Evolutionary conservation across 495 filamentous ascomycete genomes (phyloP).

Genomic region (Aspergillus bridgeri): DNA sequence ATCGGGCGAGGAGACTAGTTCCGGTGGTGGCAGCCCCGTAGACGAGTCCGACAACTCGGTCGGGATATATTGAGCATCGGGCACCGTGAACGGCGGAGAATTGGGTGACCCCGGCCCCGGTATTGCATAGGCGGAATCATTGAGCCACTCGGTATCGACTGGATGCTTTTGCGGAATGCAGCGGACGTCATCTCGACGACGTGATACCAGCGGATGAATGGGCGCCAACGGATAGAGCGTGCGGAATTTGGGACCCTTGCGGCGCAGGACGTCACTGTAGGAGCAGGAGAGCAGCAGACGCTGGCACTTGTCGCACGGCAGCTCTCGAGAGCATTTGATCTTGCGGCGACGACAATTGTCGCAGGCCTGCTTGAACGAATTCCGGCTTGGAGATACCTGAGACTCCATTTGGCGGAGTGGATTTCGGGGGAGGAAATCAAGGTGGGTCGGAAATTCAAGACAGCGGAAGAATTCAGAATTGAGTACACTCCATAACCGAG

Average conservation of each 20-base stretch:
- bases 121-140: conserved; percentile 19
- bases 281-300: conserved; percentile 45
- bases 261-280: conserved; percentile 42
- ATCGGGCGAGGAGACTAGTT: conserved; percentile 43
- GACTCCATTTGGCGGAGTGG: conserved; percentile 18
- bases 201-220: conserved; percentile 34
- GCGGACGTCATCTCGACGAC: conserved; percentile 11
- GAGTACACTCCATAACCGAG: not conserved
- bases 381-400: conserved; percentile 19
- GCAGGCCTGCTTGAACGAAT: conserved; percentile 40
- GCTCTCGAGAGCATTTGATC: conserved; percentile 43
- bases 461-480: not conserved
- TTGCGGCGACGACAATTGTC: conserved; percentile 47
- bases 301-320: conserved; percentile 45
- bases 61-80: conserved; percentile 24
- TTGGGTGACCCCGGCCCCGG: conserved; percentile 20
- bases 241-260: conserved; percentile 46
- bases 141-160: conserved; percentile 19
- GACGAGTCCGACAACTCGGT: conserved; percentile 28
- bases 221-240: conserved; percentile 44
- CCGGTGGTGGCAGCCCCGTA: conserved; percentile 27
- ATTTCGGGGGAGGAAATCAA: not conserved
- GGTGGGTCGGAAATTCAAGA: not conserved
- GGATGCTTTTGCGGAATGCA: conserved; percentile 13
- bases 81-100: conserved; percentile 26